Base-by-base conservation (phyloP, 768 basidiomycete genomes). In the Daedaleopsis sinensis region DNA sequence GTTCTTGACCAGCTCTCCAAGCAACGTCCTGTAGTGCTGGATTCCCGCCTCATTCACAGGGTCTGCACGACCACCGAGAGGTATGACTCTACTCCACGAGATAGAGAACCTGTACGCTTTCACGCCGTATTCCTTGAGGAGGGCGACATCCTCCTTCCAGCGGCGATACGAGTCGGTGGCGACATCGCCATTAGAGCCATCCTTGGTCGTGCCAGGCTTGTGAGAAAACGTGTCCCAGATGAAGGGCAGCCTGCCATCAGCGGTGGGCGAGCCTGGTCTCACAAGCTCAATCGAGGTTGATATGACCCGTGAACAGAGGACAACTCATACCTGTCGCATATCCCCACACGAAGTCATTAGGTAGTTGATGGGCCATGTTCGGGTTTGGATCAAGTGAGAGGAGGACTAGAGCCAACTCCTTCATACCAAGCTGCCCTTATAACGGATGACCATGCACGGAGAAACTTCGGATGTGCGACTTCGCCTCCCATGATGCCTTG, bases 261-360 rank as follows among this genome's bases (percentile, higher is more conserved):
- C 67, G 52, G 71, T 67, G 19, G 72, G 69, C 7, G 80, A 77
- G 32, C 82, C 83, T 72, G 71, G 7, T 27, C 1, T 38, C 5
- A 19, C 15, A 15, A 15, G 15, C 9, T 13, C 43, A 7, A 24
- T 21, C 21, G 51, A 23, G 9, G 15, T 21, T 55, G n/a, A 44
- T 7, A 53, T 16, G 47, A 16, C 49, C 53, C 5, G 57, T 64
- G 58, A 18, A n/a, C 35, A 57, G 32, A 4, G 47, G 15, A 27
- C 27, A 5, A n/a, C 9, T 70, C 81, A 62, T 62, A 84, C 87
- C 86, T 23, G 88, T 89, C 5, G 87, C 87, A 65, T 87, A 88
- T 35, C 87, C 86, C 84, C 87, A 89, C 37, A 87, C 74, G 69
- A 89, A 87, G 65, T 84, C 82, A 53, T 77, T 77, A 15, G 86